These are phyloP conservation scores for Tetrahymena borealis DNA, from an alignment of 73 alveolate species.

Conservation along the genomic window DNA sequence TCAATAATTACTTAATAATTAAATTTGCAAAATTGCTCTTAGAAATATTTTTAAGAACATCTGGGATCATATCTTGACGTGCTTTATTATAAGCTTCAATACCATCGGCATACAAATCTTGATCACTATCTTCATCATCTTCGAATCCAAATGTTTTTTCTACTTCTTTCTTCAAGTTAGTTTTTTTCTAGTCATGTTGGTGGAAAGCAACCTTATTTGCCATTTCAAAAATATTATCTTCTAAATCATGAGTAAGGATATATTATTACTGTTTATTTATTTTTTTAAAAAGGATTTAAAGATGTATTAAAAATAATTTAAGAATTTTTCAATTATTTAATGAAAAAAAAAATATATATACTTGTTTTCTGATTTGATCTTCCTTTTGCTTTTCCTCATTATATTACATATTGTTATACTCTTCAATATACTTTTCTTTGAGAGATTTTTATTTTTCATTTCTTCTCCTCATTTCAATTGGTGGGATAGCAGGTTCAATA, in stretches of 20 bases:
- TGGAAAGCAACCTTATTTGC: not conserved
- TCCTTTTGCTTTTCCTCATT: not conserved
- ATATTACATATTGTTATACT: not conserved
- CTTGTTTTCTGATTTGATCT: not conserved
- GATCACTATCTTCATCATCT: not conserved
- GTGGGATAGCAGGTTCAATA: conserved; percentile 3
- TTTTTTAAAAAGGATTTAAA: not conserved
- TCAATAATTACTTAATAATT: not conserved
- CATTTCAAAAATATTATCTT: not conserved
- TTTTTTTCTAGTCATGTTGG: not conserved
- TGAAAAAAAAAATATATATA: not conserved
- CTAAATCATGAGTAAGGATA: not conserved
- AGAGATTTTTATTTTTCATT: not conserved
- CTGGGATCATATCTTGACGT: not conserved
- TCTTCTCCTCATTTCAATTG: not conserved
- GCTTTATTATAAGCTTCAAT: not conserved
- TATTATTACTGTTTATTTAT: not conserved
- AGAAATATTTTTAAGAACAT: not conserved
- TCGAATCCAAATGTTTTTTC: not conserved
- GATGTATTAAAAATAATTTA: not conserved
- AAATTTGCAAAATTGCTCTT: not conserved
- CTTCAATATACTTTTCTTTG: not conserved
- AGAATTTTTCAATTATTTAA: not conserved
- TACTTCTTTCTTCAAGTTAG: not conserved
- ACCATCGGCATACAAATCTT: not conserved